These are phyloP conservation scores for Saccharomycopsis guyanensis DNA, from an alignment of 805 yeast species.

Conservation along the genomic window DNA sequence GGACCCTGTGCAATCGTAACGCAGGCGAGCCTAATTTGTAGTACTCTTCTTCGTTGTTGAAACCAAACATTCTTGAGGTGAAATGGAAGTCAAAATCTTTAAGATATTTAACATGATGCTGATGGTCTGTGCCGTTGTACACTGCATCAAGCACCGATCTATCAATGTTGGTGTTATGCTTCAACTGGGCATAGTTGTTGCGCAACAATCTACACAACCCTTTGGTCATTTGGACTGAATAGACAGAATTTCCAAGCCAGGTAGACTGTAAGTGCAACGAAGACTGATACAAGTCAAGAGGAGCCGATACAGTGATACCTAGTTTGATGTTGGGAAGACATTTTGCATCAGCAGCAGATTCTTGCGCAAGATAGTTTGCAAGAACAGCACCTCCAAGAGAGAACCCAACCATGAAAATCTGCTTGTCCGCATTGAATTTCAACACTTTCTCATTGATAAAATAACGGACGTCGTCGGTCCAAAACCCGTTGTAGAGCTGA, in stretches of 20 bases:
- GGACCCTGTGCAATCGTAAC: conserved; percentile 40
- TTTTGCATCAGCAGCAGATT: conserved; percentile 34
- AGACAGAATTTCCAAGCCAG: conserved; percentile 37
- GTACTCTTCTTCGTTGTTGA: conserved; percentile 54
- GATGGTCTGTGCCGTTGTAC: conserved; percentile 25
- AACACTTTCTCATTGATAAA: conserved; percentile 43
- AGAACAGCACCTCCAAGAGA: conserved; percentile 73
- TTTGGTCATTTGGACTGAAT: conserved; percentile 44
- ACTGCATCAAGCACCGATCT: conserved; percentile 21
- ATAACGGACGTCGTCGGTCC: conserved; percentile 62
- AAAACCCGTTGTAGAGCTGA: conserved; percentile 57
- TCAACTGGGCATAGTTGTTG: conserved; percentile 34
- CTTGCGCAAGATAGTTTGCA: conserved; percentile 66
- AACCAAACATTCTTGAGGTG: conserved; percentile 64
- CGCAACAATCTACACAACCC: conserved; percentile 38
- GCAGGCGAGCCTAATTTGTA: conserved; percentile 57
- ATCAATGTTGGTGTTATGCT: conserved; percentile 26
- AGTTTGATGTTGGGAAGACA: conserved; percentile 32
- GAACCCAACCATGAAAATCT: conserved; percentile 69
- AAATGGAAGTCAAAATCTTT: conserved; percentile 55
- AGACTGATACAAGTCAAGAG: conserved; percentile 65
- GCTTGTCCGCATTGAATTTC: conserved; percentile 45
- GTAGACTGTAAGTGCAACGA: conserved; percentile 35
- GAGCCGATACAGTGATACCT: conserved; percentile 55
- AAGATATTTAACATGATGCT: conserved; percentile 27